A percentile compares a stretch with the other conserved stretches of the same genome.
phyloP scores from a whole-genome alignment of 2,329 filamentous ascomycete species.

The Aureobasidium sp. region DNA sequence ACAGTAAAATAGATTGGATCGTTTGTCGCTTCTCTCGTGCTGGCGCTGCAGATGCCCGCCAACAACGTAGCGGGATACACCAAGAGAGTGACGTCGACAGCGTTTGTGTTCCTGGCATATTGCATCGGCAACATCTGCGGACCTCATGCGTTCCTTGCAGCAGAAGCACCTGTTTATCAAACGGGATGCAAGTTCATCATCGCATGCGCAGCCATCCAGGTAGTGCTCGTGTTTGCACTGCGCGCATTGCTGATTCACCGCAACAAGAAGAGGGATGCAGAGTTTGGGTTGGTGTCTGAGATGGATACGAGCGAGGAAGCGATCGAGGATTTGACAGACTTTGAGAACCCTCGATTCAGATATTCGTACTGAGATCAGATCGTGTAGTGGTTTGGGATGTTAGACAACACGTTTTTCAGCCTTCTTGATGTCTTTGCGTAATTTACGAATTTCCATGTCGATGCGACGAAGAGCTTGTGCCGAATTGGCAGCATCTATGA shows the following conservation, averaged over 20 bases:
- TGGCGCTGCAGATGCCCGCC: slow-evolving; percentile 48
- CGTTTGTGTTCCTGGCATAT: slow-evolving; percentile 40
- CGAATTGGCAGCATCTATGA: slow-evolving; percentile 54
- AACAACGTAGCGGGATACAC: slow-evolving; percentile 45
- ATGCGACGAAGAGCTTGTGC: slow-evolving; percentile 55
- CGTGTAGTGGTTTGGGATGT: not conserved
- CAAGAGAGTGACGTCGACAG: slow-evolving; percentile 41
- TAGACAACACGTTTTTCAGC: slow-evolving; percentile 20
- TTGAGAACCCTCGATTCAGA: slow-evolving; percentile 28
- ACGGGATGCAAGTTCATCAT: slow-evolving; percentile 49
- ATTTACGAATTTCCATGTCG: slow-evolving; percentile 61
- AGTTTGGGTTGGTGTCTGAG: slow-evolving; percentile 19
- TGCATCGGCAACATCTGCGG: slow-evolving; percentile 44
- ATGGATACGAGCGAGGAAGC: slow-evolving; percentile 23
- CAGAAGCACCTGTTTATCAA: slow-evolving; percentile 42
- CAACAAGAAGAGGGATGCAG: slow-evolving; percentile 35
- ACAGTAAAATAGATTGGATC: slow-evolving; percentile 24
- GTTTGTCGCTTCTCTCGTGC: slow-evolving; percentile 47
- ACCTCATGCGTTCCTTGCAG: slow-evolving; percentile 40
- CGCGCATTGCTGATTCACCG: slow-evolving; percentile 32
- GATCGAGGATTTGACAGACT: slow-evolving; percentile 34
- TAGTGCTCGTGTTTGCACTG: slow-evolving; percentile 33
- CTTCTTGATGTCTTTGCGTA: slow-evolving; percentile 42
- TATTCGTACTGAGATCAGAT: slow-evolving; percentile 22
- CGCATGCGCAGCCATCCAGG: slow-evolving; percentile 38